Conservation (phyloP, 139 green algal genomes). For the Picochlorum costavermella region DNA sequence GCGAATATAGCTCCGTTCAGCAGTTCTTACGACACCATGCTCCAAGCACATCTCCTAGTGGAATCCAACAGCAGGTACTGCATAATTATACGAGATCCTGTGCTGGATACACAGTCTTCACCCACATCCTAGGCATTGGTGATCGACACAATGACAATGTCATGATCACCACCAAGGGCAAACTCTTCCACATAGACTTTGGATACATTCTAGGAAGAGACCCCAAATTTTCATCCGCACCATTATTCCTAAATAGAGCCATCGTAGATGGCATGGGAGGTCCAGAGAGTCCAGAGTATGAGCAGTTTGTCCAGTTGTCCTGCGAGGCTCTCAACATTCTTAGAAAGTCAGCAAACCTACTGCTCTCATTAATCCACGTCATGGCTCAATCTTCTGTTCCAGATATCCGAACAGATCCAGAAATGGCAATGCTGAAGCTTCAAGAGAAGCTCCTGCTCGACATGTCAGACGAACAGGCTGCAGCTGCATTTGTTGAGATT, state of each 20-base stretch:
- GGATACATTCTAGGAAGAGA: conserved; percentile 93
- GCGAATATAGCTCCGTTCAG: conserved; percentile 74
- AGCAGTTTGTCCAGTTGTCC: conserved; percentile 41
- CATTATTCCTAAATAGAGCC: conserved; percentile 85
- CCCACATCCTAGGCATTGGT: conserved; percentile 92
- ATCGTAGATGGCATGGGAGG: conserved; percentile 96
- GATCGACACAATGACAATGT: conserved; percentile 96
- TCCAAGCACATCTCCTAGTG: conserved; percentile 60
- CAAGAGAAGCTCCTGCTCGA: conserved; percentile 89
- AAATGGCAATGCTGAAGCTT: conserved; percentile 89
- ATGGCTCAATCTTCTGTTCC: conserved; percentile 85
- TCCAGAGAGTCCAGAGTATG: conserved; percentile 60
- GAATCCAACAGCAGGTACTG: conserved; percentile 53
- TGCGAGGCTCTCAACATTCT: conserved; percentile 99
- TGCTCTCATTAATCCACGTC: conserved; percentile 90
- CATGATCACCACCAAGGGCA: conserved; percentile 77
- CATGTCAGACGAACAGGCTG: conserved; percentile 79
- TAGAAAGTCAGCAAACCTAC: conserved; percentile 81
- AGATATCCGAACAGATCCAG: conserved; percentile 67
- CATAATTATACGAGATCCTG: conserved; percentile 86
- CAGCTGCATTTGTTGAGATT: conserved; percentile 83
- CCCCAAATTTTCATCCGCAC: conserved; percentile 92
- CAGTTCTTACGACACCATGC: conserved; percentile 63
- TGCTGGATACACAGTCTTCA: conserved; percentile 95
- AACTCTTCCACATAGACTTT: conserved; percentile 97